Base-by-base conservation (phyloP, 257 asterid genomes). In the Rubia yunnanensis region DNA sequence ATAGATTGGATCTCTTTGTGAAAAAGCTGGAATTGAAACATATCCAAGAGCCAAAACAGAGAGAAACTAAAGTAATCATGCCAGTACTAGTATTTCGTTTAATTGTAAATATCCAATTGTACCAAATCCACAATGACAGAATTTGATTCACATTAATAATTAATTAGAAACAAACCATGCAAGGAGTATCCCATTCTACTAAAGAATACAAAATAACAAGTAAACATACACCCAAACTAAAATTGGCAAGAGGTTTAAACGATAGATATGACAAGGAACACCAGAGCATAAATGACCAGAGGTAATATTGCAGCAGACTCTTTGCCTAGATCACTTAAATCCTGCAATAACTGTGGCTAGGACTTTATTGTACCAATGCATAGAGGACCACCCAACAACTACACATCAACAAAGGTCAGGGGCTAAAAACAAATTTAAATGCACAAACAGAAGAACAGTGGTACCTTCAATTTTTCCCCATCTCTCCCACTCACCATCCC, bases 401-500 rank as follows among this genome's bases (percentile, higher is more conserved):
- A 35, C 48, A 60, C 17, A 36, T 7, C 26, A 17, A 59, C 44
- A 18, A 17, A 18, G 54, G 5, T 17, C 23, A 7, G 20, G 23
- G 54, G 13, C 48, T 48, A 48, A 18, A 14, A 13, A 48, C 57
- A 50, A 50, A 50, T 50, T 50, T 14, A 49, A 49, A 49, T 49
- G 10, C 1, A 49, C 24, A 17, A 18, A 39, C 24, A 60, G 17
- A 56, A 18, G 64, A 57, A 14, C 39, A 68, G 17, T 38, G 30
- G 63, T 85, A 94, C 97, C 99, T 86, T 80, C 95, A 48, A 67
- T 55, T 49, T 74, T 82, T 71, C 66, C 68, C 80, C 88, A 81
- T 72, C 76, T 84, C 75, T 79, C 94, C 89, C 85, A 85, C 61
- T 81, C 89, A 56, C 77, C 84, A 59, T 74, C 84, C 80, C 73